Conservation (phyloP, 2,329 filamentous ascomycete genomes). For the Fusarium sp. region DNA sequence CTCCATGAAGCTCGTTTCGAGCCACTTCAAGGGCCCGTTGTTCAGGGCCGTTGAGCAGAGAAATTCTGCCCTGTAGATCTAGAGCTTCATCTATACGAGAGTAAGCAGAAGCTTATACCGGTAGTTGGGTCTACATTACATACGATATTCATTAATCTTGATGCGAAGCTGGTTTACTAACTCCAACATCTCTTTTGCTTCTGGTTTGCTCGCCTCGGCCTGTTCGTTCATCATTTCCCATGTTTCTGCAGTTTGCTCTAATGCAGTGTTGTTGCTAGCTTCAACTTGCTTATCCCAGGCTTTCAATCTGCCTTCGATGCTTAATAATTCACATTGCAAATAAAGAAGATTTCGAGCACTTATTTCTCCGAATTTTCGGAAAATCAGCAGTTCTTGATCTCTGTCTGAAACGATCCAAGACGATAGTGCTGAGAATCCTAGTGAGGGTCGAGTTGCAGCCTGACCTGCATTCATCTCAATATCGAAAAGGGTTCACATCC, state of each 20-base stretch:
- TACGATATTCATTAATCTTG: constrained; percentile 7
- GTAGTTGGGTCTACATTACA: fast-evolving
- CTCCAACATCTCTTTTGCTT: background rate
- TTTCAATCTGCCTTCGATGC: background rate
- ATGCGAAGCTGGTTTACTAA: fast-evolving
- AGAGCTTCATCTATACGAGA: background rate
- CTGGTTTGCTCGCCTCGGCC: fast-evolving
- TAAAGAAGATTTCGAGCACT: constrained; percentile 1
- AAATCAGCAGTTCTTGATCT: background rate
- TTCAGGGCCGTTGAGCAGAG: background rate
- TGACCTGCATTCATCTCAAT: background rate
- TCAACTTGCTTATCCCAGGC: background rate
- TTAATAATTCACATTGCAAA: background rate
- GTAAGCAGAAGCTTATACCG: background rate
- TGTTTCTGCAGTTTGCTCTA: background rate
- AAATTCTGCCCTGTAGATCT: background rate
- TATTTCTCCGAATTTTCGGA: background rate
- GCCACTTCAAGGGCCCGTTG: background rate
- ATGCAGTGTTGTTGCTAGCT: background rate
- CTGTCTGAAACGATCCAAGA: background rate
- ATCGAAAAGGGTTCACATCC: fast-evolving
- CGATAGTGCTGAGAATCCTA: background rate
- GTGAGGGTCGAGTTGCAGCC: fast-evolving
- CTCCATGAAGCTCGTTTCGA: background rate
- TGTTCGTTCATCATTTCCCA: constrained; percentile 10